Base-by-base conservation (phyloP, 106 monocot species). In the Dendrobium officinale region DNA sequence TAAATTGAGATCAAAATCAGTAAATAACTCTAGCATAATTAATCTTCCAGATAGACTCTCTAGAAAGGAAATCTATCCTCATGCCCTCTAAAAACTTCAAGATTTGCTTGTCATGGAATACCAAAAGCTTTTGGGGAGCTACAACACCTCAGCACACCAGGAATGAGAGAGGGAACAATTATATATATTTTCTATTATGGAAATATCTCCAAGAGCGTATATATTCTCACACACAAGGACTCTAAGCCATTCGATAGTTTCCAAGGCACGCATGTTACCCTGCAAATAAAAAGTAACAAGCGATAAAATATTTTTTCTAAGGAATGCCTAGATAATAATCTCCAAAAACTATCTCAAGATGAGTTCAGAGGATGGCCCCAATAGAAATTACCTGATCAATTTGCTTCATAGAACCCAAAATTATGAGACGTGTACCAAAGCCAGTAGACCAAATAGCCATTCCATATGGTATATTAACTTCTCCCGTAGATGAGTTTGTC, bases 361-460 rank as follows among this genome's bases (percentile, higher is more conserved):
- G 64, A 64, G 64, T 5, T 26, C 20, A 64, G 64, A 26, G 24
- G 22, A 20, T 64, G 24, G 64, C 24, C 20, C 24, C 24, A 70
- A 70, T 15, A 70, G 13, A 31, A 33, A 15, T 11, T 70, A 95
- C 95, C 95, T 95, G 95, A 73, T 84, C 90, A 84, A 95, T 73
- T 79, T 90, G 75, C 77, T 92, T 90, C 95, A 95, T 95, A 48
- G 90, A 87, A 72, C 90, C 90, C 67, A 84, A 72, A 58, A 95
- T 95, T 75, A 95, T 56, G 40, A 92, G 88, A 19, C 95, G 90
- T 0, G 95, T 89, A 10, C 92, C 95, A 80, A 95, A 89, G 72
- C 95, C 95, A 78, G 95, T 87, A 55, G 95, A 95, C 95, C 95
- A 95, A 49, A 95, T 89, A 82, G 87, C 89, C 93, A 93, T 93